Base-by-base conservation (phyloP, 345 rosid genomes). In the Rhizophora mangle region DNA sequence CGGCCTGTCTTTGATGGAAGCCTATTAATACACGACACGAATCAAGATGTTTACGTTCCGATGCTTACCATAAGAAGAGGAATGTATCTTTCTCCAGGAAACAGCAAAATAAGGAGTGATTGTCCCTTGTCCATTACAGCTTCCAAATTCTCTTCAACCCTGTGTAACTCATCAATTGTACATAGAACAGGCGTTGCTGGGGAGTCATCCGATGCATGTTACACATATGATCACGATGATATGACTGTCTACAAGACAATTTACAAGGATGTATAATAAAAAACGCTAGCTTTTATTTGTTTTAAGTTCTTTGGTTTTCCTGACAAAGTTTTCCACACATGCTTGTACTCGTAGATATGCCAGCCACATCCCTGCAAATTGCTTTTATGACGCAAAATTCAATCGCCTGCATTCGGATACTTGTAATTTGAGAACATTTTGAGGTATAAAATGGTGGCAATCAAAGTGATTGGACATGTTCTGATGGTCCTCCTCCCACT, bases 51-150 rank as follows among this genome's bases (percentile, higher is more conserved):
- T 9, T 6, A 3, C 19, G 16, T 24, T 22, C 60, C 30, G 16
- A 22, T 15, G 6, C 60, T 55, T 16, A 5, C 30, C 16, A 13
- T 43, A 43, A 43, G 18, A 43, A 3, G 49, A 43, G 18, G 43
- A 64, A 30, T 21, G 0, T 68, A 5, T 60, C 79, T 6, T 79
- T 79, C 51, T 66, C 62, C 9, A 65, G 32, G 43, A 79, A 65
- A 57, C 49, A 43, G 49, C 0, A 7, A 7, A 3, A 43, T 68
- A 69, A n/a, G 19, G 37, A 37, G 19, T 60, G 22, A 49, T 57
- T 36, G 32, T 20, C 68, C 74, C 20, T 68, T 74, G 66, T 81
- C 79, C 6, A 30, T 65, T 0, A 11, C 69, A 1, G 9, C 74
- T 69, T 36, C 76, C 30, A 46, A 56, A 29, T 18, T 24, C 65